Conservation (phyloP, 257 asterid species). For the Capsicum chinense region DNA sequence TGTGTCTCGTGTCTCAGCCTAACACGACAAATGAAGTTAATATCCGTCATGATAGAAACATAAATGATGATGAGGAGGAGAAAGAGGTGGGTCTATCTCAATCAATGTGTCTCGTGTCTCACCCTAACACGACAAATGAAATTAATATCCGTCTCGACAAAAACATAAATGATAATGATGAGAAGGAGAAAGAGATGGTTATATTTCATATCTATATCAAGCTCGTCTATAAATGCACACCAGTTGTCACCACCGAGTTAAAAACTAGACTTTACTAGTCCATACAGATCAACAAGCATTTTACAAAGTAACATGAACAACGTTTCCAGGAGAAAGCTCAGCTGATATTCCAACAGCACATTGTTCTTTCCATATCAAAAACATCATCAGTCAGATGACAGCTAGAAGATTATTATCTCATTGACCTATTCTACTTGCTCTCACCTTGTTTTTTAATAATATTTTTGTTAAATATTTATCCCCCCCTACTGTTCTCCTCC, state of each 20-base stretch:
- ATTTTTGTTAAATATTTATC: background rate
- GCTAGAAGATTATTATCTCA: background rate
- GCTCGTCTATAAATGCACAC: background rate
- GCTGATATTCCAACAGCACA: background rate
- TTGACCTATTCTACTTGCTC: background rate
- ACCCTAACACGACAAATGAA: background rate
- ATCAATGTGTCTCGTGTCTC: background rate
- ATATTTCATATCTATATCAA: background rate
- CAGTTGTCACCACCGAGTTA: background rate
- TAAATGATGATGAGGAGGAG: constrained; percentile 11
- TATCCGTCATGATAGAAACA: background rate
- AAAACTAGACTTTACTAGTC: background rate
- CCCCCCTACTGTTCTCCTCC: background rate
- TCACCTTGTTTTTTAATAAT: background rate
- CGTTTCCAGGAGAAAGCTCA: background rate
- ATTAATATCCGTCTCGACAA: background rate
- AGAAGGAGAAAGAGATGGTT: constrained; percentile 14
- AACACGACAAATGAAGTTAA: background rate
- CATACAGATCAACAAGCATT: background rate
- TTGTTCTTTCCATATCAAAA: background rate
- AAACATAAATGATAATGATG: background rate
- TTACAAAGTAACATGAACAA: background rate
- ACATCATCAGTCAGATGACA: background rate
- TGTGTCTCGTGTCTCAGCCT: background rate
- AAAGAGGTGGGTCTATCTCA: background rate